phyloP scores from a whole-genome alignment of 495 filamentous ascomycete genomes.

The Xylaria castorea region DNA sequence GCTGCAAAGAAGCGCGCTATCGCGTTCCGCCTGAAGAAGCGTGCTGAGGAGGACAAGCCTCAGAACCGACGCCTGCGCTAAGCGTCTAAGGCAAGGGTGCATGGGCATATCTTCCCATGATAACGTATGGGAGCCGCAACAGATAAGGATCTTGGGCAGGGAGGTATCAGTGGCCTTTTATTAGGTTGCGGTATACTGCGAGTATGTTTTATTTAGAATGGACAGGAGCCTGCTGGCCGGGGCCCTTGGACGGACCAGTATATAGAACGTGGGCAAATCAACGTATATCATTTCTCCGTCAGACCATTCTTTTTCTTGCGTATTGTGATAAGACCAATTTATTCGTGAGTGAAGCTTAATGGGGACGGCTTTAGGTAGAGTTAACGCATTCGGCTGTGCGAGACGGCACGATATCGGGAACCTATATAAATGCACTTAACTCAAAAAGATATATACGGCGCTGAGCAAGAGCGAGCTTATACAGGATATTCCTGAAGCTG shows the following conservation, averaged over 20 bases:
- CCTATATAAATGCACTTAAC: not conserved
- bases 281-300: not conserved
- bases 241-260: slow-evolving; percentile 3
- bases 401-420: not conserved
- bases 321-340: not conserved
- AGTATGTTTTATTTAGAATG: not conserved
- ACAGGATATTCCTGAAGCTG: not conserved
- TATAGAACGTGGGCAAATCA: not conserved
- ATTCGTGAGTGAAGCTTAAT: not conserved
- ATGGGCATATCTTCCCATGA: not conserved
- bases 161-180: not conserved
- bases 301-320: not conserved
- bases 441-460: not conserved
- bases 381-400: not conserved
- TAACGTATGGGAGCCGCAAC: not conserved
- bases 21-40: slow-evolving; percentile 53
- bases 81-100: not conserved
- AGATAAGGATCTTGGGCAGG: not conserved
- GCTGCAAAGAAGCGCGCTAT: slow-evolving; percentile 55
- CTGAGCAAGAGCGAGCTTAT: not conserved
- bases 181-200: not conserved
- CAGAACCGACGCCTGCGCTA: slow-evolving; percentile 36
- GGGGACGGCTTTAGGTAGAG: not conserved
- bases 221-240: slow-evolving; percentile 16
- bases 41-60: slow-evolving; percentile 31